Percentiles rank a stretch among this genome's conserved stretches.
Evolutionary conservation across 1,284 basidiomycete species (phyloP).

Genomic region (Tausonia pullulans): DNA sequence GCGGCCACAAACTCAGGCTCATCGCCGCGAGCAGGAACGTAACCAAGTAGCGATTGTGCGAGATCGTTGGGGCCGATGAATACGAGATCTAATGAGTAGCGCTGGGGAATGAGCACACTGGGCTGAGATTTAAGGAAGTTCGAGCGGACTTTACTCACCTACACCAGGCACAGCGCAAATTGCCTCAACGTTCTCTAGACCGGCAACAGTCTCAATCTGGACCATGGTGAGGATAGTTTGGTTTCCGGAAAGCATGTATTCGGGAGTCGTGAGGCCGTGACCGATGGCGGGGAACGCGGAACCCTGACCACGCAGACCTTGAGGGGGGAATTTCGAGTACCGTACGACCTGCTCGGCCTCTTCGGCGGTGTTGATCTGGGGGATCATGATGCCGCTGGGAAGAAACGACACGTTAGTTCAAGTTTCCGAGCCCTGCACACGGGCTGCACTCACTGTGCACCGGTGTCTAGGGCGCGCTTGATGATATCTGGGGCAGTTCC

Average conservation of each 20-base stretch:
- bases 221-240: conserved; percentile 24
- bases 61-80: conserved; percentile 32
- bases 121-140: not conserved
- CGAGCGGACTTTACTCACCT: conserved; percentile 15
- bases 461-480: conserved; percentile 30
- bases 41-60: conserved; percentile 26
- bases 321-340: conserved; percentile 27
- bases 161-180: conserved; percentile 26
- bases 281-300: conserved; percentile 25
- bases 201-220: conserved; percentile 28
- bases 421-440: too few species aligned
- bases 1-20: conserved; percentile 25
- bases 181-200: conserved; percentile 26
- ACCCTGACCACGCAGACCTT: conserved; percentile 28
- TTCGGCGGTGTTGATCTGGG: conserved; percentile 25
- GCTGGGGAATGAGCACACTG: not conserved
- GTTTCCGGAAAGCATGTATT: conserved; percentile 26
- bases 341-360: conserved; percentile 23
- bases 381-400: conserved; percentile 26
- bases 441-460: conserved; percentile 26
- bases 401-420: not conserved
- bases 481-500: conserved; percentile 21
- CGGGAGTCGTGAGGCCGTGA: conserved; percentile 23
- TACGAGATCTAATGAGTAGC: conserved; percentile 21
- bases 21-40: conserved; percentile 24